Percentiles rank a stretch among this genome's conserved stretches.
phyloP scores from a whole-genome alignment of 2,329 filamentous ascomycete species.

The Sporothrix brasiliensis region DNA sequence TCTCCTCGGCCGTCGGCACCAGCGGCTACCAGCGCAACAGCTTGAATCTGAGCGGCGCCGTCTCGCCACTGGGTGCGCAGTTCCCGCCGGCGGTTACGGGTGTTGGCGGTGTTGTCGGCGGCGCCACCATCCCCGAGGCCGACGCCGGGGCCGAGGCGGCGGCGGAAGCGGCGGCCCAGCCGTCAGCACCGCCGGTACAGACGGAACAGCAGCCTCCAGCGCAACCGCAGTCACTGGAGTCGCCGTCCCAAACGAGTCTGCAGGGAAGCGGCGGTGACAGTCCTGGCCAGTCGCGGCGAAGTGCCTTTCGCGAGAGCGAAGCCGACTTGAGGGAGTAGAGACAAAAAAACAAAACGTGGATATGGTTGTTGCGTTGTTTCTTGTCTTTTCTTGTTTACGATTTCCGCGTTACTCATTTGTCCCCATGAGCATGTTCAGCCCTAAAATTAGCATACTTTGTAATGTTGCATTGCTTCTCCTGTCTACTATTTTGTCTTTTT shows the following conservation, averaged over 20 bases:
- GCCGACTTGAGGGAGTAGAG: slow-evolving; percentile 18
- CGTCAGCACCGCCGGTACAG: background rate
- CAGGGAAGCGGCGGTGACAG: slow-evolving; percentile 10
- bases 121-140: slow-evolving; percentile 21
- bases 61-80: slow-evolving; percentile 26
- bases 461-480: background rate
- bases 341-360: background rate
- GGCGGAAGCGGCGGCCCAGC: slow-evolving; percentile 21
- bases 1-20: slow-evolving; percentile 30
- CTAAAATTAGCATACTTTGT: slow-evolving; percentile 21
- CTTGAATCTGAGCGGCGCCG: slow-evolving; percentile 12
- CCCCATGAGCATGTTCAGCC: background rate
- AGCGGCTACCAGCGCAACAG: background rate
- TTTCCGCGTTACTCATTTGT: background rate
- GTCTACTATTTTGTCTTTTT: background rate
- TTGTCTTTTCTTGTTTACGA: background rate
- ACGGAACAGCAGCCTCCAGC: background rate
- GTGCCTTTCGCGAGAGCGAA: slow-evolving; percentile 28
- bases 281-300: slow-evolving; percentile 19
- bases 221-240: background rate
- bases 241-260: slow-evolving; percentile 15
- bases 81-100: slow-evolving; percentile 1
- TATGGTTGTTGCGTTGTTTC: background rate
- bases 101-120: background rate
- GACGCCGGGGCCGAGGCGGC: slow-evolving; percentile 27